Evolutionary conservation across 2,329 filamentous ascomycete genomes (phyloP).

Genomic region (Penicillium sp.): DNA sequence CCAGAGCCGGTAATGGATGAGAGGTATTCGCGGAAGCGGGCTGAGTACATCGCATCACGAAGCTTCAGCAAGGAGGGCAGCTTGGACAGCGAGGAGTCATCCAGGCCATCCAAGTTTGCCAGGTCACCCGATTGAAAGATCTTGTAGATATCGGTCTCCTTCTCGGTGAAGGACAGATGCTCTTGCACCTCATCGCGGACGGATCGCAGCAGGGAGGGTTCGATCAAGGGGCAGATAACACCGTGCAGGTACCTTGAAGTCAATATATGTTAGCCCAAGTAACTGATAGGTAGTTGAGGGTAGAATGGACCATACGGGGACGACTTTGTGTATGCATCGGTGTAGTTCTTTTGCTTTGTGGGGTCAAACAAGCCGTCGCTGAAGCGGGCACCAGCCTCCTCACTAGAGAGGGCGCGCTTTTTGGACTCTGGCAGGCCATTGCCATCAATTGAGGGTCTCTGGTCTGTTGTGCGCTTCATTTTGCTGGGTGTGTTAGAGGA

Average conservation of each 20-base stretch:
- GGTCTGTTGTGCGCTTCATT: conserved; percentile 55
- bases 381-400: conserved; percentile 50
- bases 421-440: conserved; percentile 46
- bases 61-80: conserved; percentile 88
- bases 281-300: conserved; percentile 9
- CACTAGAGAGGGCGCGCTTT: conserved; percentile 47
- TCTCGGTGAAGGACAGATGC: conserved; percentile 94
- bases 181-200: conserved; percentile 88
- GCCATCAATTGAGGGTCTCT: conserved; percentile 36
- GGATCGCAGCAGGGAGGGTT: conserved; percentile 79
- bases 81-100: conserved; percentile 81
- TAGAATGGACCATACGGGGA: conserved; percentile 45
- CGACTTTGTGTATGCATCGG: conserved; percentile 50
- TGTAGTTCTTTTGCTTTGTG: conserved; percentile 50
- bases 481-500: conserved; percentile 20
- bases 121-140: conserved; percentile 98
- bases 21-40: conserved; percentile 86
- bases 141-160: conserved; percentile 99
- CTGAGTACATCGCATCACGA: conserved; percentile 93
- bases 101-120: conserved; percentile 92
- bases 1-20: conserved; percentile 85
- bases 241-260: conserved; percentile 78
- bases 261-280: conserved; percentile 3
- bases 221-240: conserved; percentile 81
- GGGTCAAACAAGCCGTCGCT: conserved; percentile 52